Percentiles rank a stretch among this genome's conserved stretches.
Conservation (phyloP, 169 alveolate species). For the Cyclospora cayetanensis region DNA sequence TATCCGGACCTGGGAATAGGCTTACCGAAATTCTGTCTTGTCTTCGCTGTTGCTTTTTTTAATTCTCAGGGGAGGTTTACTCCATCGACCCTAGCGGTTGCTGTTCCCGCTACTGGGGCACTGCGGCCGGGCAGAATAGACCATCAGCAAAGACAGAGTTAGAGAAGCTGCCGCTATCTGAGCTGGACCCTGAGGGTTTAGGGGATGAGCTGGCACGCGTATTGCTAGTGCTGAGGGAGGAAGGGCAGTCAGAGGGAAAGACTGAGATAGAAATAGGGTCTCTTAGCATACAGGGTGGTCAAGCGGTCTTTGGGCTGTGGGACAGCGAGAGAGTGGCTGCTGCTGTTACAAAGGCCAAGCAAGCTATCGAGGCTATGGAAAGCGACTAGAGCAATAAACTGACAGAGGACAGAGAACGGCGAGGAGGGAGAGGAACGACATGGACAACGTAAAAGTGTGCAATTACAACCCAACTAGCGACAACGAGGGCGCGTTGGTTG, state of each 20-base stretch:
- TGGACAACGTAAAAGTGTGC: no score
- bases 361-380: slow-evolving; percentile 49
- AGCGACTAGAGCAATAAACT: not conserved
- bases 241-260: slow-evolving; percentile 70
- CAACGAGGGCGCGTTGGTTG: no score
- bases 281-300: not conserved
- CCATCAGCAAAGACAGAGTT: slow-evolving; percentile 90
- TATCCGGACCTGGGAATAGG: no score
- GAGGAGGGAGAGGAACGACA: no score
- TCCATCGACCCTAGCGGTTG: slow-evolving; percentile 90
- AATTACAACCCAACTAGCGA: no score
- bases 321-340: not conserved
- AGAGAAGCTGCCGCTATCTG: slow-evolving; percentile 79
- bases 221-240: slow-evolving; percentile 73
- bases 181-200: slow-evolving; percentile 73
- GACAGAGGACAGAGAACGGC: no score
- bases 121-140: slow-evolving; percentile 91
- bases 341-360: slow-evolving; percentile 22
- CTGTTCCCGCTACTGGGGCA: slow-evolving; percentile 85
- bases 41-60: not conserved
- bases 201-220: slow-evolving; percentile 71
- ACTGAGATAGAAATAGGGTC: slow-evolving; percentile 72
- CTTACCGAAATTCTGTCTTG: not conserved
- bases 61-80: slow-evolving; percentile 79
- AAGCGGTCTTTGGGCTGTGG: slow-evolving; percentile 1